These are phyloP conservation scores for Sarocladium oryzae DNA, from an alignment of 2,329 filamentous ascomycete genomes.

Conservation along the genomic window DNA sequence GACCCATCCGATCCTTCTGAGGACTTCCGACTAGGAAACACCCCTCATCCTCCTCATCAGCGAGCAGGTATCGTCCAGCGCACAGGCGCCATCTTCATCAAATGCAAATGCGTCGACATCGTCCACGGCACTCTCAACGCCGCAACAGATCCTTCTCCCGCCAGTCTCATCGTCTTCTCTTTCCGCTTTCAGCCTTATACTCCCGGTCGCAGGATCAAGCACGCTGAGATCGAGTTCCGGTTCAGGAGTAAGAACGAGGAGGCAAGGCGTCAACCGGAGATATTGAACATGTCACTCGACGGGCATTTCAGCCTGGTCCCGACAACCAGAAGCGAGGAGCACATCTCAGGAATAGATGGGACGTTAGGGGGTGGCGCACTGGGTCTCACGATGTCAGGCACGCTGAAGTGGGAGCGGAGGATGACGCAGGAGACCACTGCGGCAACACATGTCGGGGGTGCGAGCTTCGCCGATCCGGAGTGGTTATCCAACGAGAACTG, in stretches of 20 bases:
- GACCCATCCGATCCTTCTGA: background rate
- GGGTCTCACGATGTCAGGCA: background rate
- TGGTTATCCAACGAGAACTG: background rate
- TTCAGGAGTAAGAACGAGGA: background rate
- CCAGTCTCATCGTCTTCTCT: background rate
- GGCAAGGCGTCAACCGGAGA: background rate
- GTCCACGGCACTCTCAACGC: background rate
- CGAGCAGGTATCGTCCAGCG: background rate
- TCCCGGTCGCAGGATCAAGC: background rate
- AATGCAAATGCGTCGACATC: background rate
- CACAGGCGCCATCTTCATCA: background rate
- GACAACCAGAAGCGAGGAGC: background rate
- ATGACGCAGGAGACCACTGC: background rate
- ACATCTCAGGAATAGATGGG: background rate
- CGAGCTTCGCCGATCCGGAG: background rate
- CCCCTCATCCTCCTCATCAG: background rate
- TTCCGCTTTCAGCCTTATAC: background rate
- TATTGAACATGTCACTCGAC: background rate
- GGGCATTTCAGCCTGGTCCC: background rate
- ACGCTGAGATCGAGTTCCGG: background rate
- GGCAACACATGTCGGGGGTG: background rate
- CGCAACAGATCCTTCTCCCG: background rate
- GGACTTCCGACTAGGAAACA: background rate
- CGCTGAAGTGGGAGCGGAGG: conserved; percentile 6
- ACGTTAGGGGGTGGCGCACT: background rate